Conservation (phyloP, 2,329 filamentous ascomycete genomes). For the Fusarium lyarnte region DNA sequence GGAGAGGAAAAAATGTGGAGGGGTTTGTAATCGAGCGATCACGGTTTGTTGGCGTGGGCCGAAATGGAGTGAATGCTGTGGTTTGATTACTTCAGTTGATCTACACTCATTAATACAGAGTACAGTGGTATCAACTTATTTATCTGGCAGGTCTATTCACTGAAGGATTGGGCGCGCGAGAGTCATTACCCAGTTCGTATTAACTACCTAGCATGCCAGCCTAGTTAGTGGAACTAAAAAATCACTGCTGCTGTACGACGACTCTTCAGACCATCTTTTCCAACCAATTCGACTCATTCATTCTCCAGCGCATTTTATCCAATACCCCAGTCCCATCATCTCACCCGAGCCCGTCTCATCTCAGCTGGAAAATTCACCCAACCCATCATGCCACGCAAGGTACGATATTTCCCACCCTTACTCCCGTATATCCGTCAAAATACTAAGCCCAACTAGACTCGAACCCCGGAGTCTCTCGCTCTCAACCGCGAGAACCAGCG, state of each 20-base stretch:
- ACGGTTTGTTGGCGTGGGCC: constrained; percentile 21
- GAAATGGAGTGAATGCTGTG: not conserved
- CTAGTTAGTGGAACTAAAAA: constrained; percentile 19
- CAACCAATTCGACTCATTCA: not conserved
- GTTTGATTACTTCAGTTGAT: not conserved
- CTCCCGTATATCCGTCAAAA: not conserved
- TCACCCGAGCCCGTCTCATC: not conserved
- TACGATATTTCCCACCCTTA: not conserved
- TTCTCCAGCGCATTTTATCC: not conserved
- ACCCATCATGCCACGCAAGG: constrained; percentile 32
- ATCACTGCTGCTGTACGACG: not conserved
- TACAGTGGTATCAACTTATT: not conserved
- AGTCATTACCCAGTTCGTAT: not conserved
- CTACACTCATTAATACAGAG: not conserved
- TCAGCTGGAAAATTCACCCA: not conserved
- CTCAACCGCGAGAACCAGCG: constrained; percentile 57
- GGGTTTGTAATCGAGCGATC: constrained; percentile 36
- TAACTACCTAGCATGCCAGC: not conserved
- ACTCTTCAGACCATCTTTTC: not conserved
- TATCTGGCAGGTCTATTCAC: not conserved
- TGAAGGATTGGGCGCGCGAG: not conserved
- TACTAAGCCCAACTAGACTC: constrained; percentile 17
- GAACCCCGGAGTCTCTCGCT: constrained; percentile 42
- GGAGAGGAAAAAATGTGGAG: constrained; percentile 31
- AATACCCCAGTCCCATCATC: not conserved